Evolutionary conservation across 2,329 filamentous ascomycete species (phyloP), one percentile per base, ranked within the genome.

Genomic region (Xylariaceae sp.): DNA sequence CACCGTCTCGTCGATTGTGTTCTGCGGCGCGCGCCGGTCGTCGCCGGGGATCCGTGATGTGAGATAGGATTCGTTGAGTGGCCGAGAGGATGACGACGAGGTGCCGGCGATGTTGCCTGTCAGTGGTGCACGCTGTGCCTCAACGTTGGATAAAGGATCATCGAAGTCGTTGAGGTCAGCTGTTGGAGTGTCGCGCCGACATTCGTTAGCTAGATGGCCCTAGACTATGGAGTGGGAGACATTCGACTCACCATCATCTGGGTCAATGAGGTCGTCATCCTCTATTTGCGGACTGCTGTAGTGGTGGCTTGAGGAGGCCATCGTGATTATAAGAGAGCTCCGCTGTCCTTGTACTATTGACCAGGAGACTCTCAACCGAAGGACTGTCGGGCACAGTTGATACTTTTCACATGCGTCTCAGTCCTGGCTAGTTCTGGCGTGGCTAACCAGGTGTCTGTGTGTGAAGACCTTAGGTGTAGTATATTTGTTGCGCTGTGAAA

Each of bases 1-100:
- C 36, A 99, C 95, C 1, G 87, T 88, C 78, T 99, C 95, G 75
- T 99, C 95, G 74, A 99, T 96, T 41, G 95, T 99, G 77, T 96
- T 96, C 65, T 89, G 87, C 6, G 92, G 86, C 14, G 95, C 93
- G 62, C 89, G 85, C 52, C 95, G 90, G 78, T 99, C 95, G 75
- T 98, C 94, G 65, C 95, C 95, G 2, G 89, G 89, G 71, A 99
- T 96, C 56, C 87, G 87, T 19, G 91, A 95, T 23, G 92, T 96
- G 66, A 97, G 84, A 75, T 94, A 96, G 70, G 82, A 87, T 73
- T 94, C 87, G 68, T 92, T 87, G 56, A 91, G 81, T 47, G 82
- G 76, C 14, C 76, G 76, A 17, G 79, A 77, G 34, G 86, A 85
- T 29, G 83, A 81, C 58, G 80, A 79, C 19, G 76, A 76, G 23